Percentiles rank a stretch among this genome's conserved stretches.
Evolutionary conservation across 768 basidiomycete species (phyloP).

Genomic region (Lyophyllum semitale): DNA sequence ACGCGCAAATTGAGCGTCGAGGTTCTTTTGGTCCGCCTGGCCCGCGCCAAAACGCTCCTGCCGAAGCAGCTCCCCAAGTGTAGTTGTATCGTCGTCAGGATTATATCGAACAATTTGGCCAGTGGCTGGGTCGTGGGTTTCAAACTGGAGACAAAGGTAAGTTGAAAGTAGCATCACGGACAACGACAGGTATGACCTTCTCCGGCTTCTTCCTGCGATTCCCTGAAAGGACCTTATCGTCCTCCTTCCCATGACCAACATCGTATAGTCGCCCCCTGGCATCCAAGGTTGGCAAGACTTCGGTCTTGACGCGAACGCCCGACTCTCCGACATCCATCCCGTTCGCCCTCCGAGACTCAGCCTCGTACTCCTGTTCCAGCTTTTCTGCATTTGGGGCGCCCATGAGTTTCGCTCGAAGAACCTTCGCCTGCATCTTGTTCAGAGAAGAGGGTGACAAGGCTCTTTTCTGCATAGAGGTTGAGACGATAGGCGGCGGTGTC

Average conservation of each 20-base stretch:
- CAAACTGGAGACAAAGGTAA: constrained; percentile 50
- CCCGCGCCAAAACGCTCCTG: constrained; percentile 93
- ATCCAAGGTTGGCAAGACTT: constrained; percentile 90
- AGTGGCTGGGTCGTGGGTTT: constrained; percentile 87
- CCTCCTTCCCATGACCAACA: constrained; percentile 77
- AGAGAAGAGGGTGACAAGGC: constrained; percentile 75
- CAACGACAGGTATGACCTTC: constrained; percentile 43
- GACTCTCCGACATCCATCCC: constrained; percentile 41
- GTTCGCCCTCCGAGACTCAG: constrained; percentile 53
- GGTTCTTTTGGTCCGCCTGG: constrained; percentile 85
- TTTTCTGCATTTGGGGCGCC: constrained; percentile 72
- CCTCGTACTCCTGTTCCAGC: constrained; percentile 87
- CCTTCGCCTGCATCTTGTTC: constrained; percentile 91
- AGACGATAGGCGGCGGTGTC: constrained; percentile 57
- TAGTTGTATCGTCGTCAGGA: constrained; percentile 85
- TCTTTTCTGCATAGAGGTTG: constrained; percentile 35
- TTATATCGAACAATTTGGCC: constrained; percentile 89
- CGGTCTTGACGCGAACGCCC: constrained; percentile 61
- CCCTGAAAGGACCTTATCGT: constrained; percentile 51
- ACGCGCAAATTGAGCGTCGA: constrained; percentile 87
- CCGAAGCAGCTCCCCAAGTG: constrained; percentile 88
- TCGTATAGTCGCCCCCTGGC: constrained; percentile 86
- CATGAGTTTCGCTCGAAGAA: constrained; percentile 89
- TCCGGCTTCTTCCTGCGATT: constrained; percentile 84
- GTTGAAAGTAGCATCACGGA: not conserved